Evolutionary conservation across 164 flowering plant genomes (phyloP), one percentile per base, ranked within the genome.

Genomic region (Stephania japonica): DNA sequence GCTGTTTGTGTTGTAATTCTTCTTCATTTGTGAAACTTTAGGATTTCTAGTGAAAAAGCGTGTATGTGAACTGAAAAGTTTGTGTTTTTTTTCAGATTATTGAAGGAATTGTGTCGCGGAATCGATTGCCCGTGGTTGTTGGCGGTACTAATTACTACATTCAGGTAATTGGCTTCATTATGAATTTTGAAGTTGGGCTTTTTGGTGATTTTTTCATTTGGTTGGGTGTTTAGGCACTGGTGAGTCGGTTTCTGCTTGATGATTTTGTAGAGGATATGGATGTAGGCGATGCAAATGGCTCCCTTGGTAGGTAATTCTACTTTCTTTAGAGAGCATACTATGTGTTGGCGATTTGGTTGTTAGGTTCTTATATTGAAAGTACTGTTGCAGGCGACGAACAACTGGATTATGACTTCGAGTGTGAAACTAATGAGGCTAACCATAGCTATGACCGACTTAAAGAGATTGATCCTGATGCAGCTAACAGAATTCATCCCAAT

Each of bases 111-210:
- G 65, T 83, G 66, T 85, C 93, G 16, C 91, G 92, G 19, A 81
- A 86, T 44, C 62, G 74, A 78, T 80, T 93, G 80, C 98, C 98
- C 16, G 87, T 96, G 43, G 81, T 96, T 65, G 99, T 93, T 75
- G 97, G 99, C 3, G 99, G 97, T 63, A 96, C 99, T 67, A 90
- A 91, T 88, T 96, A 88, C 72, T 93, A 96, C 83, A 93, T 96
- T 50, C 98, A 93, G 97, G 99, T 93, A 69, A 32, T 41, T 21
- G 13, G 25, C 24, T 42, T 53, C 2, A 19, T 8, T 53, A n/a
- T 19, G 38, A 32, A 18, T 32, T 42, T 49, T 11, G 2, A 32
- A 16, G 21, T 59, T 26, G 12, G 2, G 6, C 1, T 72, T 72
- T 8, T 24, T 18, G 42, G 24, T 74, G 38, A 19, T 42, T 32